Evolutionary conservation across 768 basidiomycete genomes (phyloP).

Genomic region (Exsudoporus frostii): DNA sequence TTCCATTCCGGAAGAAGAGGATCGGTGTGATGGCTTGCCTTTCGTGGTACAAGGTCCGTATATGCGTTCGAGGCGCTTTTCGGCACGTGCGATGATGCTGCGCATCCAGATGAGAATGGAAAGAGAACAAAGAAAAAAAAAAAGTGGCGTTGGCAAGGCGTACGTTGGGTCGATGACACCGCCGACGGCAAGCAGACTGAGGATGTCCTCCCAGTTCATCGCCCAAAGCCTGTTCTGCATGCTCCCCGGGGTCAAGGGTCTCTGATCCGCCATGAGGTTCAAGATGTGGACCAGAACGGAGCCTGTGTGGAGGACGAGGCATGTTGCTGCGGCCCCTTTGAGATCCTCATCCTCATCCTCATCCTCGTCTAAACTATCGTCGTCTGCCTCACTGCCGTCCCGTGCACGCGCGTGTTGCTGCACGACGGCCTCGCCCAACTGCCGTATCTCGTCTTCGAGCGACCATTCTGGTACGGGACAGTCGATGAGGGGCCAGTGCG

Average conservation of each 20-base stretch:
- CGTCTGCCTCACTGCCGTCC: constrained; percentile 14
- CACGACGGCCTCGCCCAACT: constrained; percentile 41
- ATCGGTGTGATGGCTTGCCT: constrained; percentile 5
- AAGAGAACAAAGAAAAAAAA: no score
- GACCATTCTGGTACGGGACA: constrained; percentile 66
- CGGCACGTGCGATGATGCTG: constrained; percentile 24
- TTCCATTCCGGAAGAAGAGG: not conserved
- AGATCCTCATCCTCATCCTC: constrained; percentile 28
- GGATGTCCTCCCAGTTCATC: constrained; percentile 61
- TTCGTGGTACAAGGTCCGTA: constrained; percentile 24
- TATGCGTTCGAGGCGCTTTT: constrained; percentile 29
- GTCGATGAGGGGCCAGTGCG: constrained; percentile 75
- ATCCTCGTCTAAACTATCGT: constrained; percentile 21
- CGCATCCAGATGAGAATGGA: constrained; percentile 1
- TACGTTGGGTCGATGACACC: constrained; percentile 34
- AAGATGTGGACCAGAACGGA: constrained; percentile 51
- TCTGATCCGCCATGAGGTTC: constrained; percentile 51
- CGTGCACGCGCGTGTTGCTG: constrained; percentile 6
- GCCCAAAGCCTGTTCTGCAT: constrained; percentile 64
- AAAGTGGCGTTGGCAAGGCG: no score
- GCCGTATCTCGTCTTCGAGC: constrained; percentile 63
- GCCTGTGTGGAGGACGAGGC: constrained; percentile 43
- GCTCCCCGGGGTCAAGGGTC: constrained; percentile 52
- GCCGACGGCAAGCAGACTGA: constrained; percentile 48
- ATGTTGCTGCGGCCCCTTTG: constrained; percentile 29